Evolutionary conservation across 805 yeast genomes (phyloP).

Genomic region (Pichia nanzhaoensis): DNA sequence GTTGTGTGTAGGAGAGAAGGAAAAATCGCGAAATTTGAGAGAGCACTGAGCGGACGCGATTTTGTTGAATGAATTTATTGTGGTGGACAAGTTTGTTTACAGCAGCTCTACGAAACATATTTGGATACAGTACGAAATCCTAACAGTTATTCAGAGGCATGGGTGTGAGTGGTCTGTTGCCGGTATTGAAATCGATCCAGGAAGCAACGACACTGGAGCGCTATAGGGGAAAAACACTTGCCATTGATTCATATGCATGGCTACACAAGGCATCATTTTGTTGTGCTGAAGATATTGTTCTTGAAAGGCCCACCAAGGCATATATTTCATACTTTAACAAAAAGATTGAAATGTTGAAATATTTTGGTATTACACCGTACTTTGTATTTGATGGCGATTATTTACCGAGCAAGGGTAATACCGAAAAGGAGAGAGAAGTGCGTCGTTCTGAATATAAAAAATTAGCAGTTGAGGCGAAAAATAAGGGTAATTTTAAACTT

Average conservation of each 20-base stretch:
- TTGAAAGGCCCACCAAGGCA: conserved; percentile 61
- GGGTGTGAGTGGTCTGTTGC: conserved; percentile 84
- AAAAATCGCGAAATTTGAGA: no score
- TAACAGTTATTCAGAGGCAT: no score
- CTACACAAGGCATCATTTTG: conserved; percentile 77
- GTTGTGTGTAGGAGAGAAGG: no score
- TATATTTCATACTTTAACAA: conserved; percentile 65
- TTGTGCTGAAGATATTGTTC: conserved; percentile 78
- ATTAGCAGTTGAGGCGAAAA: conserved; percentile 46
- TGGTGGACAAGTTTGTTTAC: background rate
- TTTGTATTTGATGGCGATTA: conserved; percentile 92
- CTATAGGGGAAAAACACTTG: conserved; percentile 70
- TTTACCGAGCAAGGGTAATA: conserved; percentile 68
- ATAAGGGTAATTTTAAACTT: conserved; percentile 45
- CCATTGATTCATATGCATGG: conserved; percentile 98
- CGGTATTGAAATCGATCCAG: conserved; percentile 71
- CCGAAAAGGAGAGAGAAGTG: conserved; percentile 58
- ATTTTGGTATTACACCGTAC: conserved; percentile 70
- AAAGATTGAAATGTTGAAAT: conserved; percentile 56
- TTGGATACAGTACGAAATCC: no score
- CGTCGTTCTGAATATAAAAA: conserved; percentile 52
- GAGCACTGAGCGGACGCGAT: no score
- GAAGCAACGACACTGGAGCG: conserved; percentile 47
- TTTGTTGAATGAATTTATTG: no score
- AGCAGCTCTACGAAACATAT: no score